Evolutionary conservation across 2,329 filamentous ascomycete genomes (phyloP), one percentile per base, ranked within the genome.

Genomic region (Beauveria rudraprayagi): DNA sequence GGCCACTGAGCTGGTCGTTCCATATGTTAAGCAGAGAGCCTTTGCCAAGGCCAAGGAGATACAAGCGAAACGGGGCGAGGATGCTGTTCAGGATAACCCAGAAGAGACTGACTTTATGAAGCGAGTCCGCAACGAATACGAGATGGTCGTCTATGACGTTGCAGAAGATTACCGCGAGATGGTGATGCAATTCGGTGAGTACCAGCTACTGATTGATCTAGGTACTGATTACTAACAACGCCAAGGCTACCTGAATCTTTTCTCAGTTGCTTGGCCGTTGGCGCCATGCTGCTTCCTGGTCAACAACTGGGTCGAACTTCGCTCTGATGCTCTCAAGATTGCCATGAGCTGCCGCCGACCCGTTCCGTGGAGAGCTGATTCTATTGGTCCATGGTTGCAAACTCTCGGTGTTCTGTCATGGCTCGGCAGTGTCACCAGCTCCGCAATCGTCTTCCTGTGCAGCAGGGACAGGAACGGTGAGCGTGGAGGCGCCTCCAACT

Each of bases 281-380:
- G 92, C 93, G 0, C 88, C 89, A 2, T 81, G 91, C 61, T 93
- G 89, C 1, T 97, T 97, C 77, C 77, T 97, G 14, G 78, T 94
- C 73, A 97, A 97, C 77, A 95, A 97, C 76, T 97, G 93, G 92
- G 78, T 99, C 61, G 94, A 97, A 72, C 83, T 97, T 44, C 89
- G 94, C 47, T 91, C 91, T 0, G 94, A 99, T 70, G 92, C 93
- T 2, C 83, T 96, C 76, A 99, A 99, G 74, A 96, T 97, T 68
- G 92, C 92, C 61, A 81, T 91, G 53, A 89, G 92, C 72, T 92
- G 91, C 79, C 89, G 93, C 69, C 87, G 94, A 3, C 94, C 94
- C 0, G 91, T 90, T 43, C 94, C 94, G 0, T 91, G 89, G 83
- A 86, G 94, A 58, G 87, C 91, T 1, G 94, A 97, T 75, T 94